phyloP scores from a whole-genome alignment of 1,139 yeast genomes.

The Yamadazyma triangularis region DNA sequence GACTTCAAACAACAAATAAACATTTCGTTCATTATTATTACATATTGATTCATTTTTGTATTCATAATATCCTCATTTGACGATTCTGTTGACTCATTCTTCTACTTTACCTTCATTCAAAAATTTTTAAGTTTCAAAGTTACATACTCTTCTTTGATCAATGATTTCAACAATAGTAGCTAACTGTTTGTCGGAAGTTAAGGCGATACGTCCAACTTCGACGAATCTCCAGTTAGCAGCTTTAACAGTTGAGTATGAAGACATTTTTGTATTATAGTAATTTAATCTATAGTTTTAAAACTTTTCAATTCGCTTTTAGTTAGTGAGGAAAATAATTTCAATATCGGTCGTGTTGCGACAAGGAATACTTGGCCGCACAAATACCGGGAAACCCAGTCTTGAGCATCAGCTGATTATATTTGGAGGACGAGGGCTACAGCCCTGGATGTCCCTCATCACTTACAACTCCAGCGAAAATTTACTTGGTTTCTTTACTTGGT shows the following conservation, averaged over 20 bases:
- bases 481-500: no score
- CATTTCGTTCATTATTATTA: no score
- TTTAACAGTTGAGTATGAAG: slow-evolving; percentile 66
- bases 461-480: no score
- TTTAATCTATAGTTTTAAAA: not conserved
- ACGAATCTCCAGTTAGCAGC: slow-evolving; percentile 99
- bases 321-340: slow-evolving; percentile 6
- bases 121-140: no score
- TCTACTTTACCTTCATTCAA: not conserved
- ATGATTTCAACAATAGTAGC: slow-evolving; percentile 97
- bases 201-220: slow-evolving; percentile 99
- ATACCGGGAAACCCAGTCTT: not conserved
- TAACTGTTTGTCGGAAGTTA: slow-evolving; percentile 75
- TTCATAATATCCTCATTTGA: no score
- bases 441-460: no score
- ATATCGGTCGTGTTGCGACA: slow-evolving; percentile 3
- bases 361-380: not conserved
- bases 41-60: no score
- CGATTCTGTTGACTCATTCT: not conserved
- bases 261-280: slow-evolving; percentile 20
- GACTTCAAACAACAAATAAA: no score
- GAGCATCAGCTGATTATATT: not conserved
- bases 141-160: slow-evolving; percentile 97
- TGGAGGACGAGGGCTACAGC: no score
- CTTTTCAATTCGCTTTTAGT: not conserved